Base-by-base conservation (phyloP, 1,139 yeast genomes). In the Protomyces pachydermus region DNA sequence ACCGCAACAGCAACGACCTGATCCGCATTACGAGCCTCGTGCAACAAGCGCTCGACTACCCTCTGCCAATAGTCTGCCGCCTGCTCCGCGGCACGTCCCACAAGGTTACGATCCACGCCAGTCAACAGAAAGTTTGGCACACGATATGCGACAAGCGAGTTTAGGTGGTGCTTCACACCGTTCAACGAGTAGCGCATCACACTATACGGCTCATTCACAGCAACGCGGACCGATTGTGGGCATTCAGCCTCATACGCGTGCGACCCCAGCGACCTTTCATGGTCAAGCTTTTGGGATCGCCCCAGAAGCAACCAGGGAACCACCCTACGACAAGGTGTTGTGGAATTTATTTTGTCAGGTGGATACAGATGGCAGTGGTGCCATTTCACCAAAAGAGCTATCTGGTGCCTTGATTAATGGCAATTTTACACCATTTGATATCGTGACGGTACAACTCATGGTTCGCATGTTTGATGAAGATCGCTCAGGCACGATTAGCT, bases 321-420 rank as follows among this genome's bases (percentile, higher is more conserved):
- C 52, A 6, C 56, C 62, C 10, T 58, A 58, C 32, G 62, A 58
- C 23, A 55, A 48, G 9, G 62, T 58, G 20, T 46, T 58, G 16
- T 58, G 62, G 62, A 58, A 52, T 16, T 25, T 58, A 8, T 58
- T 58, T 20, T 58, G 62, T 42, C 62, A 58, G 38, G 64, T 60
- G 34, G 64, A 60, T 48, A 54, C 58, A n/a, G 64, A 60, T 46
- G 58, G 64, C 14, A 39, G 54, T 23, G 64, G 64, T 10, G 54
- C 53, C 16, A 60, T 60, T 32, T 45, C 58, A 18, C 58, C 42
- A 23, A 46, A 39, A 10, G 64, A 60, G 34, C 23, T 60, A 35
- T n/a, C 54, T 5, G 48, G 37, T 18, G 64, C 64, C 8, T 45
- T 60, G 9, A 46, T 54, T 46, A 60, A 53, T 25, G 64, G 58